Evolutionary conservation across 805 yeast species (phyloP).

Genomic region (Starmerella vitae): DNA sequence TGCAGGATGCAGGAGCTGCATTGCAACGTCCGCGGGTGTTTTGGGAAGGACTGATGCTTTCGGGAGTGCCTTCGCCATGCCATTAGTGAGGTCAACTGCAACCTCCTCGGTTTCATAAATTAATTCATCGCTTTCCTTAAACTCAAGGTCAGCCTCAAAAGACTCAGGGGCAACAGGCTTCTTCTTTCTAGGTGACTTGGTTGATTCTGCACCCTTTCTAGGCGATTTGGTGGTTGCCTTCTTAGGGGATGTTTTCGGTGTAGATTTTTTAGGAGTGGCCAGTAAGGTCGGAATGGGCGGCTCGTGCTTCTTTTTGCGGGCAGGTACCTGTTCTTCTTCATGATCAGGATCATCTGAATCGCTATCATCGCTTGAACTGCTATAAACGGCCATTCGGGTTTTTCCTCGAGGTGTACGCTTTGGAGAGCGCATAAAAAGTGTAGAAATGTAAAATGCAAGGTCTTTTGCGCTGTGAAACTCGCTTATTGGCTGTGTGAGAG

Average conservation of each 20-base stretch:
- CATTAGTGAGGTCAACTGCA: background rate
- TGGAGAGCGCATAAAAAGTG: background rate
- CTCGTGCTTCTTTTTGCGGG: background rate
- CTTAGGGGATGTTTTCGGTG: background rate
- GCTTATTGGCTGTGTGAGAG: slow-evolving; percentile 3
- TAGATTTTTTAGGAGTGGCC: background rate
- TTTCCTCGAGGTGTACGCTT: background rate
- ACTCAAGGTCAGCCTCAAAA: background rate
- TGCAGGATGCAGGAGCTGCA: slow-evolving; percentile 14
- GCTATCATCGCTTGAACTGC: background rate
- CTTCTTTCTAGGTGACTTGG: background rate
- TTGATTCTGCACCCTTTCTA: background rate
- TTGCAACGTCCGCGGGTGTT: slow-evolving; percentile 3
- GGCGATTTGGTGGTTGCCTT: background rate
- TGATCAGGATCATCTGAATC: background rate
- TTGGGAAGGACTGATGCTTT: background rate
- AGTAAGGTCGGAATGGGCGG: background rate
- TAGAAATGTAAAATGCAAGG: background rate
- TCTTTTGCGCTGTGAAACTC: background rate
- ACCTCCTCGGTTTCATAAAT: background rate
- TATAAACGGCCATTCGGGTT: background rate
- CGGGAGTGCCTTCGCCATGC: slow-evolving; percentile 1
- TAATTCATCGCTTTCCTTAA: no score
- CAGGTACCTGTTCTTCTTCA: background rate
- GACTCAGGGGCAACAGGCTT: background rate